Evolutionary conservation across 2,329 filamentous ascomycete species (phyloP).

Genomic region (Penicillium sp.): DNA sequence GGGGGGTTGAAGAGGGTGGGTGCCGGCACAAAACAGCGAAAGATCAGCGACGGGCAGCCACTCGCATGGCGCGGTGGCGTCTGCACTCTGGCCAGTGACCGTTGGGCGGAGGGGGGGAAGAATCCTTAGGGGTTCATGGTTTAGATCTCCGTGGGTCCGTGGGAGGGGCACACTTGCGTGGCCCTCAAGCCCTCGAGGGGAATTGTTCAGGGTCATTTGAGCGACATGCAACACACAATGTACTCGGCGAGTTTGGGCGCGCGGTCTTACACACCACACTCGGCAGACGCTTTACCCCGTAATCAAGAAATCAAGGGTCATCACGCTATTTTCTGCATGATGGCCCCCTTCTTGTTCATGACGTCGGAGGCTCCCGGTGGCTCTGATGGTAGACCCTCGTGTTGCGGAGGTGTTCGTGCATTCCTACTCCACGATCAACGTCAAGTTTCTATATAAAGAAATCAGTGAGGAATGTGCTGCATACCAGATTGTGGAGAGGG

Average conservation of each 20-base stretch:
- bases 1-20: constrained; percentile 1
- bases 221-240: not conserved
- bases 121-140: constrained; percentile 7
- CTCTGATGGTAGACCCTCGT: not conserved
- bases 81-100: constrained; percentile 11
- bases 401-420: constrained; percentile 4
- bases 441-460: constrained; percentile 6
- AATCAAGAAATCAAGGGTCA: not conserved
- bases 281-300: not conserved
- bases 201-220: not conserved
- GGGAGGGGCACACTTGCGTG: constrained; percentile 14
- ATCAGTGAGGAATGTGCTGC: not conserved
- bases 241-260: not conserved
- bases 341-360: not conserved
- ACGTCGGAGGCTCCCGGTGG: constrained; percentile 6
- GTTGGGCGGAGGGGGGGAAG: constrained; percentile 2
- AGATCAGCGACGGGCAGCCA: constrained; percentile 12
- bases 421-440: not conserved
- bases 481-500: not conserved
- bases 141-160: constrained; percentile 12
- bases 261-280: not conserved
- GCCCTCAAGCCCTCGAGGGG: not conserved
- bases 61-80: constrained; percentile 13
- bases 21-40: constrained; percentile 2
- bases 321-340: not conserved